phyloP scores from a whole-genome alignment of 805 yeast genomes.

The Wickerhamomyces rabaulensis region DNA sequence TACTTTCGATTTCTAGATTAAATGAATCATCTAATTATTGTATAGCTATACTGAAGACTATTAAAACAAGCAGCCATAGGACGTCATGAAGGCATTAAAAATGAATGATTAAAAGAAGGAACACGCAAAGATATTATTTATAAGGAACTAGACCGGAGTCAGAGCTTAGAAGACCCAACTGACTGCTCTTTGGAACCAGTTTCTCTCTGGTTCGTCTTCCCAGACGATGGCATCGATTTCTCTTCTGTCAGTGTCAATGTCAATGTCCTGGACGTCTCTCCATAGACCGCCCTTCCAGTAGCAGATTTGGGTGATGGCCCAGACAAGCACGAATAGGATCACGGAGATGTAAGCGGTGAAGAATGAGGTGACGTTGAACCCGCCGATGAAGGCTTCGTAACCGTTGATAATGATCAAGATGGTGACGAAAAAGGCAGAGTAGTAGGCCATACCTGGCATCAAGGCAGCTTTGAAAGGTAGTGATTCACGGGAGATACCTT shows the following conservation, averaged over 20 bases:
- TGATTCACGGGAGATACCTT: conserved; percentile 62
- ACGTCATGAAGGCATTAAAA: background rate
- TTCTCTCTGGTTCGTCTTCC: conserved; percentile 37
- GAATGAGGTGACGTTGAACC: conserved; percentile 49
- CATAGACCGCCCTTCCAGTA: conserved; percentile 41
- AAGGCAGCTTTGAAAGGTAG: conserved; percentile 71
- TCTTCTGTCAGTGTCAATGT: conserved; percentile 63
- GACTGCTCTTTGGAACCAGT: background rate
- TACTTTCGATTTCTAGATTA: no score
- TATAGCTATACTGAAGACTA: background rate
- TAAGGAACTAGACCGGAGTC: no score
- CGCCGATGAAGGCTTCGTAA: conserved; percentile 51
- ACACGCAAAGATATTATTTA: no score
- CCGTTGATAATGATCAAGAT: conserved; percentile 70
- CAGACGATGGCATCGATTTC: conserved; percentile 54
- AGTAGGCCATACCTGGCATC: conserved; percentile 66
- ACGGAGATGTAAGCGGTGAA: conserved; percentile 70
- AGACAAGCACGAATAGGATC: conserved; percentile 50
- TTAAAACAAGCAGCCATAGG: background rate
- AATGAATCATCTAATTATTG: no score
- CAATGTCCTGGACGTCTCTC: conserved; percentile 52
- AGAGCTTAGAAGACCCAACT: background rate
- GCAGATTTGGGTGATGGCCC: conserved; percentile 49
- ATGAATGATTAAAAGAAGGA: no score
- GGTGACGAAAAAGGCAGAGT: conserved; percentile 48